Percentiles rank a stretch among this genome's conserved stretches.
Evolutionary conservation across 345 rosid genomes (phyloP).

Genomic region (Lepidium sativum): DNA sequence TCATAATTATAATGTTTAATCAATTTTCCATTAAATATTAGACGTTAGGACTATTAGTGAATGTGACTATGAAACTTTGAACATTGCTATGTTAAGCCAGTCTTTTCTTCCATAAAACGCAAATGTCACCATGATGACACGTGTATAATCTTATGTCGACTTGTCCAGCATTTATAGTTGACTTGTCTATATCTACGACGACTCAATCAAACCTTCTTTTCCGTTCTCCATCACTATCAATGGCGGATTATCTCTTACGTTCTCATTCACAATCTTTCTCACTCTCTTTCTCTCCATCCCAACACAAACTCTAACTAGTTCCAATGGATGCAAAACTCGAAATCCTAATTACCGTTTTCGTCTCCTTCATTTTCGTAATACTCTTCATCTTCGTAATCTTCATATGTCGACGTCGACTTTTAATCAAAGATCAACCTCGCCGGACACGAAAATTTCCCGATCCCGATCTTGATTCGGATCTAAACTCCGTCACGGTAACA

Average conservation of each 20-base stretch:
- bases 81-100: no score
- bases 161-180: conserved; percentile 18
- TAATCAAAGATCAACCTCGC: conserved; percentile 5
- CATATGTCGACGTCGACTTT: conserved; percentile 22
- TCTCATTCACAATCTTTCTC: background rate
- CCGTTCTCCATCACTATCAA: conserved; percentile 13
- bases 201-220: conserved; percentile 5
- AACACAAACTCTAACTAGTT: no score
- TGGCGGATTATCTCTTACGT: conserved; percentile 19
- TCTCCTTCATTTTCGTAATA: conserved; percentile 13
- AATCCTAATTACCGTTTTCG: no score
- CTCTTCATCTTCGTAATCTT: conserved; percentile 18
- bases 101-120: no score
- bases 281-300: background rate
- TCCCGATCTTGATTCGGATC: conserved; percentile 13
- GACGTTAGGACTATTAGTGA: no score
- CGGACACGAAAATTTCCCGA: background rate
- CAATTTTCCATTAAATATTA: no score
- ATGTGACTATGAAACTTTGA: no score
- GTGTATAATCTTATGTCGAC: background rate
- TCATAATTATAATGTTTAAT: no score
- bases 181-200: conserved; percentile 31
- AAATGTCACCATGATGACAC: background rate
- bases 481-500: conserved; percentile 13
- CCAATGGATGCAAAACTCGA: no score